phyloP scores from a whole-genome alignment of 495 filamentous ascomycete genomes.

The Aspergillus panamensis region DNA sequence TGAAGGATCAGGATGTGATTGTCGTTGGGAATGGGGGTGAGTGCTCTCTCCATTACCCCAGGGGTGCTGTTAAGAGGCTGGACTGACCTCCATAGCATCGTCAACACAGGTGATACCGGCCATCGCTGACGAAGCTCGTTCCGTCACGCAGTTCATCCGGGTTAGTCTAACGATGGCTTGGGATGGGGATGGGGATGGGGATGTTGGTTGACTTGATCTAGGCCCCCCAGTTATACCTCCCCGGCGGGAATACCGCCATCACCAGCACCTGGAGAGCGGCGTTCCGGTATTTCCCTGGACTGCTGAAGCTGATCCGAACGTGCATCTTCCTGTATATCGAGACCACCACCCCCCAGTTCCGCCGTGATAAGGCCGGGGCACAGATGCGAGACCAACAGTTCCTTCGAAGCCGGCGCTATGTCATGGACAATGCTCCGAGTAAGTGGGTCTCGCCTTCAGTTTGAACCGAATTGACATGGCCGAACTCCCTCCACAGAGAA shows the following conservation, averaged over 20 bases:
- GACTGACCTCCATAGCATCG: conserved; percentile 20
- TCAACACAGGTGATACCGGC: conserved; percentile 36
- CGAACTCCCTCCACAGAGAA: neutral
- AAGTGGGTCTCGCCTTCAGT: too few species aligned
- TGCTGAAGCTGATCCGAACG: neutral
- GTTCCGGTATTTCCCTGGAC: neutral
- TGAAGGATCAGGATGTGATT: conserved; percentile 49
- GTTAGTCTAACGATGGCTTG: conserved; percentile 2
- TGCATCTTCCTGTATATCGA: conserved; percentile 2
- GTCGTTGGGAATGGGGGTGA: conserved; percentile 56
- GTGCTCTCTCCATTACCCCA: neutral
- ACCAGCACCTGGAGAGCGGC: neutral
- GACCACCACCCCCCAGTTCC: neutral
- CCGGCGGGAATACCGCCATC: neutral
- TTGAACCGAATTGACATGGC: too few species aligned
- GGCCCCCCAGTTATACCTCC: neutral
- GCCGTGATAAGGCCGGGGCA: neutral
- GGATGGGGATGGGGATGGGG: too few species aligned
- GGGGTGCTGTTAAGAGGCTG: neutral
- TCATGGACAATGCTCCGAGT: neutral
- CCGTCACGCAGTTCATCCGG: conserved; percentile 53
- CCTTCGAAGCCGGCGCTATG: neutral
- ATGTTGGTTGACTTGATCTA: neutral
- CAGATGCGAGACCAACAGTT: too few species aligned
- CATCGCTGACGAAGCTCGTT: conserved; percentile 40